Evolutionary conservation across 129 eudicot species (phyloP).

Genomic region (Flaveria brownii): DNA sequence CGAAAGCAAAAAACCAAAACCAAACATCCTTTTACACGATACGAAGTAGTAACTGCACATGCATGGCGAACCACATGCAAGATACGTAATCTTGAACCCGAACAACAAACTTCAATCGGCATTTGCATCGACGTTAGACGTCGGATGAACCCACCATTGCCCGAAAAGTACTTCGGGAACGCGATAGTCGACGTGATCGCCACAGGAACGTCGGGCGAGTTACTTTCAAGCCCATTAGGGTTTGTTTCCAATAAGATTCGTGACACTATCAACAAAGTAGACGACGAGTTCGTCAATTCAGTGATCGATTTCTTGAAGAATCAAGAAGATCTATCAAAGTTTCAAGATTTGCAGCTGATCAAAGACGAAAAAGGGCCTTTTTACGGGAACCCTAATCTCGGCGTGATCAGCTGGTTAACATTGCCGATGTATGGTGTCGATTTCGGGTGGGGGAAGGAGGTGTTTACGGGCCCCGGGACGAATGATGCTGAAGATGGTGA

Average conservation of each 20-base stretch:
- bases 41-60: constrained; percentile 56
- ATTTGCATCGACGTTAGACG: constrained; percentile 41
- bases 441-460: constrained; percentile 67
- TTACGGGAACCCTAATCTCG: constrained; percentile 51
- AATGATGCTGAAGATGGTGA: constrained; percentile 43
- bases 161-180: constrained; percentile 57
- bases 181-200: constrained; percentile 59
- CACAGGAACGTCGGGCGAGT: constrained; percentile 38
- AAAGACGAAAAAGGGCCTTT: constrained; percentile 33
- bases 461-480: constrained; percentile 36
- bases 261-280: constrained; percentile 40
- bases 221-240: constrained; percentile 43
- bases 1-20: constrained; percentile 1
- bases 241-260: constrained; percentile 45
- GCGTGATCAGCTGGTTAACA: constrained; percentile 53
- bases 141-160: constrained; percentile 56
- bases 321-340: constrained; percentile 44
- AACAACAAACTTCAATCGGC: constrained; percentile 41
- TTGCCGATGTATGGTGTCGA: constrained; percentile 47
- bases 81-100: constrained; percentile 40
- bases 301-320: constrained; percentile 50
- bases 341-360: constrained; percentile 40
- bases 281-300: constrained; percentile 45
- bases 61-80: constrained; percentile 60
- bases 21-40: constrained; percentile 41